Percentiles rank a stretch among this genome's conserved stretches.
phyloP scores from a whole-genome alignment of 75 land plant species.

The Isoetes taiwanensis region DNA sequence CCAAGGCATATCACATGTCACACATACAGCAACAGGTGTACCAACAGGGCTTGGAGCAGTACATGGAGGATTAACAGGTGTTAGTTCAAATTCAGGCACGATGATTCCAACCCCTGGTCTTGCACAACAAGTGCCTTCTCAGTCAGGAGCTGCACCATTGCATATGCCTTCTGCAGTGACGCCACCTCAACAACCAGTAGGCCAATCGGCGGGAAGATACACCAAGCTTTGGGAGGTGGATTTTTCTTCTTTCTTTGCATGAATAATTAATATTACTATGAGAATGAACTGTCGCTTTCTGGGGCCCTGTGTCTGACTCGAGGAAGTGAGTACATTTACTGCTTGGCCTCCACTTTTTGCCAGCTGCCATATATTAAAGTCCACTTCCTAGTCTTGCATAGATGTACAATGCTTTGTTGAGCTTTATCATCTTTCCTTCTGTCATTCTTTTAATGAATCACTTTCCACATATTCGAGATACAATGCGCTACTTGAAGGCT shows the following conservation, averaged over 20 bases:
- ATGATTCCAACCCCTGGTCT: slow-evolving; percentile 81
- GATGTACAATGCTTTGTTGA: no score
- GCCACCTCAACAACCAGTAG: slow-evolving; percentile 32
- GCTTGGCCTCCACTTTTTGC: no score
- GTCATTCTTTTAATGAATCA: no score
- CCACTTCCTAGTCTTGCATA: no score
- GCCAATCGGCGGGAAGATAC: slow-evolving; percentile 49
- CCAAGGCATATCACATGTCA: no score
- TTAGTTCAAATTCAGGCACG: slow-evolving; percentile 42
- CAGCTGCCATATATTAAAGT: no score
- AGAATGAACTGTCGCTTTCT: not conserved
- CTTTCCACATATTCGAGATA: no score
- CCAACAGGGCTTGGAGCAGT: slow-evolving; percentile 28
- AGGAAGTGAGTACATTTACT: not conserved
- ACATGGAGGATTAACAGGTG: no score
- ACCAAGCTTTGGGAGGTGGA: slow-evolving; percentile 90
- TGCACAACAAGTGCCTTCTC: slow-evolving; percentile 42
- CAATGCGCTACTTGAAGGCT: no score
- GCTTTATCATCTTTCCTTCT: no score
- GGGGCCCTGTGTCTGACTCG: not conserved
- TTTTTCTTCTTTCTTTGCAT: not conserved
- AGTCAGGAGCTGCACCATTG: slow-evolving; percentile 14
- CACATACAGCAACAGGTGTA: no score
- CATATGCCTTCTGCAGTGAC: slow-evolving; percentile 24
- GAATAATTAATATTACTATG: not conserved